Percentiles rank a stretch among this genome's conserved stretches.
Conservation (phyloP, 345 rosid genomes). For the Psidium friedrichsthalianum region DNA sequence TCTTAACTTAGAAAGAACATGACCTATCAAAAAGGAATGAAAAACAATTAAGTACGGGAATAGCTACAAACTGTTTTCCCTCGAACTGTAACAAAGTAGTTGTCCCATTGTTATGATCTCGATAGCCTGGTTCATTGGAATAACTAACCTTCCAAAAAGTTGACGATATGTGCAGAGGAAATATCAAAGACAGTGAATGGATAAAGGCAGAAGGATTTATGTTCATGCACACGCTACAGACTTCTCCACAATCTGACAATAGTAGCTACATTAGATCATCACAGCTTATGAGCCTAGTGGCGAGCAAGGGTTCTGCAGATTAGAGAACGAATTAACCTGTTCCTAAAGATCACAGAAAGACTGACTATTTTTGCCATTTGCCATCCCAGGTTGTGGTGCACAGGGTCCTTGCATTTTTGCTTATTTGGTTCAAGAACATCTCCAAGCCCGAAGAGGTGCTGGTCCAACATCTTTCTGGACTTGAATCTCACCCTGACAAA, state of each 20-base stretch:
- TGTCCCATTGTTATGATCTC: background rate
- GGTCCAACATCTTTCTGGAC: slow-evolving; percentile 38
- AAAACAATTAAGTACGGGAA: background rate
- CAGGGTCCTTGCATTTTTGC: slow-evolving; percentile 20
- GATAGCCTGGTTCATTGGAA: background rate
- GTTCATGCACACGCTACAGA: background rate
- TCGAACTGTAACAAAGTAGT: background rate
- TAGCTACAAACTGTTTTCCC: background rate
- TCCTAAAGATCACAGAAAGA: slow-evolving; percentile 47
- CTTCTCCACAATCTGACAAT: background rate
- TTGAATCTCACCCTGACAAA: slow-evolving; percentile 46
- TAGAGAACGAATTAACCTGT: slow-evolving; percentile 24
- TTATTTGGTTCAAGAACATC: slow-evolving; percentile 37
- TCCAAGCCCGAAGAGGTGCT: slow-evolving; percentile 40
- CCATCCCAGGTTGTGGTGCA: slow-evolving; percentile 31
- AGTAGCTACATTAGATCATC: background rate
- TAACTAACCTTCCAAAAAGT: background rate
- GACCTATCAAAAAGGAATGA: background rate
- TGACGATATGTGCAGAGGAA: background rate
- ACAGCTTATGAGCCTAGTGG: background rate
- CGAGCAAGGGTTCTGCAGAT: background rate
- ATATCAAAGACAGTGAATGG: background rate
- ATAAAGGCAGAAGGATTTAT: background rate
- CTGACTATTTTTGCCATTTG: slow-evolving; percentile 16
- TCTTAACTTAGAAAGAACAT: background rate